A percentile compares a stretch with the other conserved stretches of the same genome.
These are phyloP conservation scores for Mollisia scopiformis DNA, from an alignment of 2,329 filamentous ascomycete species.

Conservation along the genomic window DNA sequence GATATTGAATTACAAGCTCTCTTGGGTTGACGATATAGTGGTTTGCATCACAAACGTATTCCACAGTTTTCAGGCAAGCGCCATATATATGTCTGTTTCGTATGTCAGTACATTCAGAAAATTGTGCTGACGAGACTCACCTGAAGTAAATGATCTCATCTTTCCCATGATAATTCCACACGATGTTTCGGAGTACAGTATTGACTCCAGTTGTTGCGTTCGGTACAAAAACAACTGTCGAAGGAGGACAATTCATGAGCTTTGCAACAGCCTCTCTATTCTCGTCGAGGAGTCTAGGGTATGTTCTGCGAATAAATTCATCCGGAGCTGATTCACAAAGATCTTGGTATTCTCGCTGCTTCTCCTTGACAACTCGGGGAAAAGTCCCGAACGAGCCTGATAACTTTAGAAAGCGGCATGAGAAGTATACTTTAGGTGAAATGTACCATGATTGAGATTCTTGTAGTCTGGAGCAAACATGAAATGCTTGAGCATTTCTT, in stretches of 20 bases:
- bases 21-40: slow-evolving; percentile 44
- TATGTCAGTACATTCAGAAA: not conserved
- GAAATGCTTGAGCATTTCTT: slow-evolving; percentile 39
- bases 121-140: slow-evolving; percentile 32
- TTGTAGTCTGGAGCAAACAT: slow-evolving; percentile 35
- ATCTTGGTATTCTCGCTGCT: slow-evolving; percentile 67
- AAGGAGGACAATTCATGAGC: slow-evolving; percentile 65
- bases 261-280: slow-evolving; percentile 66
- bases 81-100: slow-evolving; percentile 25
- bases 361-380: slow-evolving; percentile 62
- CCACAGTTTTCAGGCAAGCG: slow-evolving; percentile 73
- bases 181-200: slow-evolving; percentile 76
- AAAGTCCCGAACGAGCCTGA: slow-evolving; percentile 78
- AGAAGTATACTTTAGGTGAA: not conserved
- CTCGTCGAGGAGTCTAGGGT: slow-evolving; percentile 63
- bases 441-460: slow-evolving; percentile 42
- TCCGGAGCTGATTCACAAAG: slow-evolving; percentile 71
- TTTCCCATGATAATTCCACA: slow-evolving; percentile 58
- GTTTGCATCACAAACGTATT: slow-evolving; percentile 72
- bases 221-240: slow-evolving; percentile 74
- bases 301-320: slow-evolving; percentile 72
- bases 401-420: not conserved
- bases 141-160: slow-evolving; percentile 82
- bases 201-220: slow-evolving; percentile 84
- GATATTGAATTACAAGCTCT: slow-evolving; percentile 67